Evolutionary conservation across 371 early-diverging fungal species (phyloP).

Genomic region (Syncephalastrum racemosum): DNA sequence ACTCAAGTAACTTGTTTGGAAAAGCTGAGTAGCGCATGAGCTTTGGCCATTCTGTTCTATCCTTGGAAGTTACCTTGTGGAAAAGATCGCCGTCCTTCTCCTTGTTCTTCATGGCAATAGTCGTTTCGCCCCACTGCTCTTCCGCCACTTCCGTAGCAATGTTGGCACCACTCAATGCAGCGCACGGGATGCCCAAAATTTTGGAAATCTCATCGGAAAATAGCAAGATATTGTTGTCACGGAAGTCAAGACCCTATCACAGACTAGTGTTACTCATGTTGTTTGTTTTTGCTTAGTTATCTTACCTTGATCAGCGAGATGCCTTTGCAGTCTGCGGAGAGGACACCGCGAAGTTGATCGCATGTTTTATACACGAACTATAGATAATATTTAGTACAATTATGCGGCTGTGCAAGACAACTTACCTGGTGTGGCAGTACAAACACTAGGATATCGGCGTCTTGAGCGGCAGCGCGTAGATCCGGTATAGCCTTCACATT

Average conservation of each 20-base stretch:
- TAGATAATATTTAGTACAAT: neutral
- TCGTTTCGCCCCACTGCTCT: conserved; percentile 91
- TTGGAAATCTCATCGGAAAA: conserved; percentile 21
- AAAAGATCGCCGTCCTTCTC: conserved; percentile 76
- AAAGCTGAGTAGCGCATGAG: conserved; percentile 10
- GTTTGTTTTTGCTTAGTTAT: neutral
- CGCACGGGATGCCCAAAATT: conserved; percentile 65
- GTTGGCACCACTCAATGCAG: conserved; percentile 95
- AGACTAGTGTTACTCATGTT: neutral
- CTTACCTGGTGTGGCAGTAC: conserved; percentile 90
- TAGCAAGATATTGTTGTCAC: conserved; percentile 17
- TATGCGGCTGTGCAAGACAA: too few species aligned
- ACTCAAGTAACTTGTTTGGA: conserved; percentile 70
- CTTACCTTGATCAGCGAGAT: conserved; percentile 84
- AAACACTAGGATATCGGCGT: conserved; percentile 91
- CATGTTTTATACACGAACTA: conserved; percentile 78
- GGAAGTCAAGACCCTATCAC: conserved; percentile 27
- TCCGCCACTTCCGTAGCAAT: conserved; percentile 94
- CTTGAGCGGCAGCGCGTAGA: conserved; percentile 67
- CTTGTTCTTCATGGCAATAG: conserved; percentile 71
- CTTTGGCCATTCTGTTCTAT: neutral
- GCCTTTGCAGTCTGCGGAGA: conserved; percentile 70
- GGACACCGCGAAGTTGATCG: conserved; percentile 62
- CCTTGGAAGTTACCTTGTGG: conserved; percentile 34
- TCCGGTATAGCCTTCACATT: conserved; percentile 85